These are phyloP conservation scores for Rhodotorula diobovata DNA, from an alignment of 768 basidiomycete genomes.

Conservation along the genomic window DNA sequence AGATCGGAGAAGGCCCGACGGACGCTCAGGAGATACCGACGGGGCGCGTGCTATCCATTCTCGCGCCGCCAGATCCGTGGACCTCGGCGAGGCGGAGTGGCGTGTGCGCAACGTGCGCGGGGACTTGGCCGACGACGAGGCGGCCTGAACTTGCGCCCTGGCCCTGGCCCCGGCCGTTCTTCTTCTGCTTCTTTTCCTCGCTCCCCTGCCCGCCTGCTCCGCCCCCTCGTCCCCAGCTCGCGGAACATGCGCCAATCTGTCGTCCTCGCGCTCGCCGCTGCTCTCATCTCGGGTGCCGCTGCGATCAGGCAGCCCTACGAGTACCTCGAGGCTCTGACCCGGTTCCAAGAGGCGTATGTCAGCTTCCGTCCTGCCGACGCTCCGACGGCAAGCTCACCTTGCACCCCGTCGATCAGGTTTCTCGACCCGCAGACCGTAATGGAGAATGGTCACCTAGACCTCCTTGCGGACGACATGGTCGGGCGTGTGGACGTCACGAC, in stretches of 20 bases:
- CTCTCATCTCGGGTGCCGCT: neutral
- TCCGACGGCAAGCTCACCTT: neutral
- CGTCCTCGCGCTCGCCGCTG: neutral
- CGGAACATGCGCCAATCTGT: neutral
- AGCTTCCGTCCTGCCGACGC: neutral
- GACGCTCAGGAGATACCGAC: no score
- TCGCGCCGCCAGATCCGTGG: no score
- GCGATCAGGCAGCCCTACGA: neutral
- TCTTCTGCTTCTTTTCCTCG: neutral
- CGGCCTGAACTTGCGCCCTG: no score
- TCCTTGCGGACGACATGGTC: neutral
- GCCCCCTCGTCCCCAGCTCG: no score
- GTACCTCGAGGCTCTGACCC: neutral
- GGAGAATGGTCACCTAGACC: neutral
- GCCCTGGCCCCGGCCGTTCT: no score
- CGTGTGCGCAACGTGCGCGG: no score
- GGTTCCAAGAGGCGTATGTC: conserved; percentile 1
- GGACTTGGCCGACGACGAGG: no score
- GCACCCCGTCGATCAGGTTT: neutral
- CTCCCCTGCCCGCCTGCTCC: no score
- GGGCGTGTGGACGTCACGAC: conserved; percentile 7
- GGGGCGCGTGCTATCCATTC: neutral
- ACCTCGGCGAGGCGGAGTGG: no score
- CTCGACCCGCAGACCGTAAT: neutral
- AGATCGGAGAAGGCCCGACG: no score